phyloP scores from a whole-genome alignment of 208 protist species.

The Trypanosoma melophagium region DNA sequence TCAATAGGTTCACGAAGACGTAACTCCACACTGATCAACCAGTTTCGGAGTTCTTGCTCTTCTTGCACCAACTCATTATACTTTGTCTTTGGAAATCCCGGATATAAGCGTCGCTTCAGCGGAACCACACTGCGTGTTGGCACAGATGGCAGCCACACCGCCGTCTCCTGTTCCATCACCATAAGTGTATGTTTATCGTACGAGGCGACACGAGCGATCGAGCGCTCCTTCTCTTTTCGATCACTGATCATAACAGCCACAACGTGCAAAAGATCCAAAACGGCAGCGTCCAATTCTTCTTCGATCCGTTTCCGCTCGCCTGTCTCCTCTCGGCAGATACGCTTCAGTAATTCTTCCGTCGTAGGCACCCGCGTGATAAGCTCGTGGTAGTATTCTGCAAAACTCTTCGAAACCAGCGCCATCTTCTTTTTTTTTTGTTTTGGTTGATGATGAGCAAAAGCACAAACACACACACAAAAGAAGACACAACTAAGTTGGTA shows the following conservation, averaged over 20 bases:
- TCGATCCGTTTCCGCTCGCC: slow-evolving; percentile 50
- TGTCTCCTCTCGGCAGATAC: slow-evolving; percentile 58
- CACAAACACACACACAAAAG: not conserved
- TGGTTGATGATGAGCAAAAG: not conserved
- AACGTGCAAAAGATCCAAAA: slow-evolving; percentile 63
- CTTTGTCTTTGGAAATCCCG: slow-evolving; percentile 52
- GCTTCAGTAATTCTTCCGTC: slow-evolving; percentile 44
- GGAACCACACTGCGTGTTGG: slow-evolving; percentile 32
- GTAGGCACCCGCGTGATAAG: slow-evolving; percentile 42
- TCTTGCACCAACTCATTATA: slow-evolving; percentile 48
- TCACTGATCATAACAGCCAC: slow-evolving; percentile 63
- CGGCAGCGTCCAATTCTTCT: slow-evolving; percentile 32
- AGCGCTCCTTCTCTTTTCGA: slow-evolving; percentile 37
- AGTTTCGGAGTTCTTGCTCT: slow-evolving; percentile 71
- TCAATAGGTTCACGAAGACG: slow-evolving; percentile 53
- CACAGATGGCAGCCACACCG: slow-evolving; percentile 53
- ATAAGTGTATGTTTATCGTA: slow-evolving; percentile 26
- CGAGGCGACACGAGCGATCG: not conserved
- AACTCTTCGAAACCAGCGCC: slow-evolving; percentile 47
- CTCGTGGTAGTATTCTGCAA: slow-evolving; percentile 66
- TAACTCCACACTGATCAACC: slow-evolving; percentile 56
- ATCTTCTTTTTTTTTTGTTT: slow-evolving; percentile 28
- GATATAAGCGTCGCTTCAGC: slow-evolving; percentile 26
- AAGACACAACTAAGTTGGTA: not conserved
- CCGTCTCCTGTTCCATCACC: slow-evolving; percentile 38